phyloP scores from a whole-genome alignment of 495 filamentous ascomycete species.

The Tuber umbilicatum region DNA sequence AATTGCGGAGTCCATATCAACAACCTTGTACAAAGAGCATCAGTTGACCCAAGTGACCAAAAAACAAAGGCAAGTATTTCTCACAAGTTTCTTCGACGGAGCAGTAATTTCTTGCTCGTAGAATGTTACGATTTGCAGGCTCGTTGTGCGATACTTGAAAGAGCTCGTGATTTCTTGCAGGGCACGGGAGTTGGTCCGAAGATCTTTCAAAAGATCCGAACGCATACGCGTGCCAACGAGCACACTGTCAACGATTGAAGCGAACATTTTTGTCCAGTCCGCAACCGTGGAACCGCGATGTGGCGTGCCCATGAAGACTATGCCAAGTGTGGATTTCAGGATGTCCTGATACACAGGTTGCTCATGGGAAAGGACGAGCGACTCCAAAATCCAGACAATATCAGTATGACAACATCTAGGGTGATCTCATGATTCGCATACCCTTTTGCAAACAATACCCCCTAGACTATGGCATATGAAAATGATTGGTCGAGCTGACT shows the following conservation, averaged over 20 bases:
- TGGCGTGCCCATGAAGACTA: constrained; percentile 26
- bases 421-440: constrained; percentile 8
- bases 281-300: constrained; percentile 16
- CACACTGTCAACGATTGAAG: constrained; percentile 1
- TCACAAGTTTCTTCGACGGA: constrained; percentile 4
- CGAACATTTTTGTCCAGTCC: constrained; percentile 1
- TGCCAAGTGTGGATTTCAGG: constrained; percentile 6
- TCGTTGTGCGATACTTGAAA: constrained; percentile 6
- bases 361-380: constrained; percentile 9
- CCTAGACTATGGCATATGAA: constrained; percentile 31
- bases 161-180: constrained; percentile 14
- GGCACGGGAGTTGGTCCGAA: constrained; percentile 7
- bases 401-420: neutral
- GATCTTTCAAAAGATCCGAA: constrained; percentile 9
- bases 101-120: constrained; percentile 9
- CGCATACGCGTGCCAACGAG: neutral
- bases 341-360: neutral
- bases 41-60: constrained; percentile 3
- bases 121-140: constrained; percentile 17
- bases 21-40: constrained; percentile 11
- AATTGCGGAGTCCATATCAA: constrained; percentile 10
- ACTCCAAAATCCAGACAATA: constrained; percentile 1
- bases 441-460: constrained; percentile 22
- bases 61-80: neutral
- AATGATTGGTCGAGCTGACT: constrained; percentile 18